phyloP scores from a whole-genome alignment of 768 basidiomycete genomes.

The Termitomyces sp. region DNA sequence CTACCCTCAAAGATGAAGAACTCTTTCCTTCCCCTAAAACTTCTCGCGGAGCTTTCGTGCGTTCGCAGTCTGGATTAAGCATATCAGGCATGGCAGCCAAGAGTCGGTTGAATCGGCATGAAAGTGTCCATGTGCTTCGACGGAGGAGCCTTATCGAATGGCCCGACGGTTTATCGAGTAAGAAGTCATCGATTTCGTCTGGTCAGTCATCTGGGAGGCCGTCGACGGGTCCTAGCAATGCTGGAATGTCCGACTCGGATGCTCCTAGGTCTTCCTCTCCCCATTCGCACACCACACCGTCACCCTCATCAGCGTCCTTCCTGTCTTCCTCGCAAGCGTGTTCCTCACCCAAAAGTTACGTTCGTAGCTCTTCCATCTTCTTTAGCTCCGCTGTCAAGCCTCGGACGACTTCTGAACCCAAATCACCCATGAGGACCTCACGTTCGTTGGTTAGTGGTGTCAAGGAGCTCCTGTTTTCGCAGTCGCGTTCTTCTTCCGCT shows the following conservation, averaged over 20 bases:
- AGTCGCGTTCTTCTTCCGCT: constrained; percentile 40
- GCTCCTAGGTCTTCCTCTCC: constrained; percentile 16
- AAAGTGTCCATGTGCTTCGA: constrained; percentile 64
- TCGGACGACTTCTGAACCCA: constrained; percentile 7
- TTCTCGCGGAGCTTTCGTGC: constrained; percentile 38
- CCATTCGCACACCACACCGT: constrained; percentile 22
- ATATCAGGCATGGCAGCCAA: constrained; percentile 62
- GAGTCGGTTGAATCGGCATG: constrained; percentile 57
- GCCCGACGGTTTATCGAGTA: constrained; percentile 18
- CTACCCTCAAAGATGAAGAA: constrained; percentile 56
- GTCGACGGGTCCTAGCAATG: constrained; percentile 30
- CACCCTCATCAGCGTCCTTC: constrained; percentile 34
- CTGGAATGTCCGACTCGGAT: constrained; percentile 23
- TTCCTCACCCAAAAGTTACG: constrained; percentile 13
- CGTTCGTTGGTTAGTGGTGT: constrained; percentile 60
- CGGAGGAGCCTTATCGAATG: constrained; percentile 44
- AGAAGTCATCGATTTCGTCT: constrained; percentile 19
- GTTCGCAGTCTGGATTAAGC: constrained; percentile 55
- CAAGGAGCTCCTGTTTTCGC: constrained; percentile 45
- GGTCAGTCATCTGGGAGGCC: constrained; percentile 22
- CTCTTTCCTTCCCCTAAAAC: constrained; percentile 52
- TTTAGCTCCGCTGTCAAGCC: constrained; percentile 9
- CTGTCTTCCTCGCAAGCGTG: constrained; percentile 16
- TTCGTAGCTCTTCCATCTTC: constrained; percentile 11
- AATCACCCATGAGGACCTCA: constrained; percentile 23